Conservation (phyloP, 139 green algal genomes). For the Picochlorum sp. region DNA sequence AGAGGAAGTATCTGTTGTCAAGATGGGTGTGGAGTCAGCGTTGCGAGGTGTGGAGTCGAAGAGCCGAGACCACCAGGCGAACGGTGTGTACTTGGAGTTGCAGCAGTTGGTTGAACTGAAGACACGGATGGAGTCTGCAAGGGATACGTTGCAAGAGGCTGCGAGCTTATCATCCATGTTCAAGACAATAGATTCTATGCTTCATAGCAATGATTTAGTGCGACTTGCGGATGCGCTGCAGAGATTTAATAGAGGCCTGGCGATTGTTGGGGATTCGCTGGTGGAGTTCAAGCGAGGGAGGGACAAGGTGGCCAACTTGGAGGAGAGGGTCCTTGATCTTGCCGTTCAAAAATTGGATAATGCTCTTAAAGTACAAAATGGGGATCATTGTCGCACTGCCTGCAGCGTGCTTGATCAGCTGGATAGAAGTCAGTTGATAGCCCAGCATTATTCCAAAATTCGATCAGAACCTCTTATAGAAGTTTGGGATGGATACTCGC, state of each 20-base stretch:
- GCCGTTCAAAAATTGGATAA: conserved; percentile 62
- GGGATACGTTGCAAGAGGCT: conserved; percentile 77
- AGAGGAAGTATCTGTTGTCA: conserved; percentile 43
- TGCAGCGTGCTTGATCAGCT: conserved; percentile 47
- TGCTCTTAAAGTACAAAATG: conserved; percentile 45
- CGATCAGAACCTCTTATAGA: conserved; percentile 35
- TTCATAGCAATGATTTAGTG: conserved; percentile 61
- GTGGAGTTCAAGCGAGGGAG: conserved; percentile 29
- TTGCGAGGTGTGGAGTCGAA: background rate
- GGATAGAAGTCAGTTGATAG: conserved; percentile 41
- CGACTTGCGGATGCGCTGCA: conserved; percentile 67
- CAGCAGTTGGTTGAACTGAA: conserved; percentile 61
- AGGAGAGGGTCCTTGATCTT: conserved; percentile 67
- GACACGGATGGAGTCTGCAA: conserved; percentile 68
- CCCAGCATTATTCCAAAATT: conserved; percentile 50
- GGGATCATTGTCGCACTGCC: conserved; percentile 30
- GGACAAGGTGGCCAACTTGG: conserved; percentile 40
- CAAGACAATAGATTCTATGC: conserved; percentile 62
- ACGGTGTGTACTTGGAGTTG: conserved; percentile 17
- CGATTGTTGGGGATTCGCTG: conserved; percentile 42
- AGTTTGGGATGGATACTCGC: conserved; percentile 36
- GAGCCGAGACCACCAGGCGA: no score
- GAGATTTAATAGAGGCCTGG: conserved; percentile 65
- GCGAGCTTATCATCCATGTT: conserved; percentile 78
- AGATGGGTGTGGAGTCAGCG: conserved; percentile 15